Evolutionary conservation across 1,284 basidiomycete species (phyloP), one percentile per base, ranked within the genome.

Genomic region (Ceratobasidium sp.): DNA sequence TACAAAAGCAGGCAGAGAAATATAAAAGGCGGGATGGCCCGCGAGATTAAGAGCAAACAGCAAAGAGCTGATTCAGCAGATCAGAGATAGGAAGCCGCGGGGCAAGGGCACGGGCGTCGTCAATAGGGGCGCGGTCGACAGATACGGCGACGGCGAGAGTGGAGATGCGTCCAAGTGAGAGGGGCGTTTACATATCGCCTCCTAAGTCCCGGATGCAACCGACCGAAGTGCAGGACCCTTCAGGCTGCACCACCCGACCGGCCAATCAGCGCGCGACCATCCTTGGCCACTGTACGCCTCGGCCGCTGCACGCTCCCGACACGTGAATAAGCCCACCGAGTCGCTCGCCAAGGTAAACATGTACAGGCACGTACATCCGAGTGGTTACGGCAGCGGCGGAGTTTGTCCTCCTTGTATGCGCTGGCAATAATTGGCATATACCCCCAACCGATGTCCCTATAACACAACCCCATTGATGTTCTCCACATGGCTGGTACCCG

Each of bases 141-240:
- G 57, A 61, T 33, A 57, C 59, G 57, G 71, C 44, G 71, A 28
- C 20, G 44, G 44, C 28, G 44, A 64, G 28, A 40, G 71, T 74
- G 46, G 71, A 64, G 71, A 74, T 64, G 71, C 57, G 71, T 46
- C 48, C 56, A 10, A 48, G 46, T 48, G 46, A 9, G 38, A 74
- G 71, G 73, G 73, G 73, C 73, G 70, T 73, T 76, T 76, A 54
- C 70, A 65, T 76, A 76, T 76, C 42, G 73, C 61, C 33, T 33
- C 33, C 33, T 33, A 33, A 33, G n/a, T 52, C 33, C 6, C 73
- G 73, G 73, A 76, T 76, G 73, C 73, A 76, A 56, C 61, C 48
- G 50, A 61, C 23, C 40, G 26, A 64, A 9, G 10, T 52, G 68
- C 9, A n/a, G 33, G 48, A 15, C 65, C 64, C 62, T 52, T 76